A percentile compares a stretch with the other conserved stretches of the same genome.
These are phyloP conservation scores for Friedmanniomyces simplex DNA, from an alignment of 495 filamentous ascomycete genomes.

Conservation along the genomic window DNA sequence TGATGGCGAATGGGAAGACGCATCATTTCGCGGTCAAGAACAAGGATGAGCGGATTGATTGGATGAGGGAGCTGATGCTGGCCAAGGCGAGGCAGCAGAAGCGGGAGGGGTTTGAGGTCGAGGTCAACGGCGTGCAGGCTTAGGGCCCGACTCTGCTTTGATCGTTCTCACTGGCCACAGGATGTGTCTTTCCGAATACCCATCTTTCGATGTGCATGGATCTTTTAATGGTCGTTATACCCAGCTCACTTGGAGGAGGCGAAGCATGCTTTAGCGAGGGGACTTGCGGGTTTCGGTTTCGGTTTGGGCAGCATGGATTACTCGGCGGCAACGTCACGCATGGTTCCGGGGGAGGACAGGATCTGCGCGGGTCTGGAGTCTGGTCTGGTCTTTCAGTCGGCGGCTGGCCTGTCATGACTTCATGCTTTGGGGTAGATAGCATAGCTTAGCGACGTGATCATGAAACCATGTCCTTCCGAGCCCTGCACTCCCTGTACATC, in stretches of 20 bases:
- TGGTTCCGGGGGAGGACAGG: background rate
- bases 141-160: background rate
- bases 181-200: background rate
- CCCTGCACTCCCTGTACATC: background rate
- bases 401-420: background rate
- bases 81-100: slow-evolving; percentile 80
- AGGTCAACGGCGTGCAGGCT: slow-evolving; percentile 54
- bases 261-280: background rate
- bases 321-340: background rate
- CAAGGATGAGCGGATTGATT: slow-evolving; percentile 85
- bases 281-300: background rate
- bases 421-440: background rate
- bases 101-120: slow-evolving; percentile 67
- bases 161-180: background rate
- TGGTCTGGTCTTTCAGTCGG: background rate
- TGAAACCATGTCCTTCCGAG: background rate
- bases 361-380: background rate
- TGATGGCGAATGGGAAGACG: slow-evolving; percentile 47
- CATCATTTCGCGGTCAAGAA: slow-evolving; percentile 88
- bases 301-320: background rate
- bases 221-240: background rate
- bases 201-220: background rate
- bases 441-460: slow-evolving; percentile 6
- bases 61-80: slow-evolving; percentile 97
- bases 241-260: background rate